A percentile compares a stretch with the other conserved stretches of the same genome.
Evolutionary conservation across 2,329 filamentous ascomycete genomes (phyloP).

Genomic region (Malbranchea zuffiana): DNA sequence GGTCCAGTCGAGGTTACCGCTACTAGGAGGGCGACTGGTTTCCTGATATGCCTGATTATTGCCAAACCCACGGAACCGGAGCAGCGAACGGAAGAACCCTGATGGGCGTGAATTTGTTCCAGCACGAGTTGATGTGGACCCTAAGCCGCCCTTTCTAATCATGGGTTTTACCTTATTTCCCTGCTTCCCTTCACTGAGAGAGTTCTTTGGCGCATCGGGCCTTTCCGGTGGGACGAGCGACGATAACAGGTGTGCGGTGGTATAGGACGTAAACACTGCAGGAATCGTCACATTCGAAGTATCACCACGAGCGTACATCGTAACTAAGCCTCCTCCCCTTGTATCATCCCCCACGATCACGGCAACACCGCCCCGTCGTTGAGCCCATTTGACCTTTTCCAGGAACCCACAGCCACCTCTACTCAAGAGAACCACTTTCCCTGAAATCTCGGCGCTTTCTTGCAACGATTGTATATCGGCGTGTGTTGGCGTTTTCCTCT

Average conservation of each 20-base stretch:
- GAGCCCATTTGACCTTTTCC: conserved; percentile 95
- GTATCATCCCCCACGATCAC: conserved; percentile 91
- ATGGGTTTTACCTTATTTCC: conserved; percentile 19
- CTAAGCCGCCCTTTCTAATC: conserved; percentile 20
- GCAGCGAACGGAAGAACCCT: conserved; percentile 31
- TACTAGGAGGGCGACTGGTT: conserved; percentile 57
- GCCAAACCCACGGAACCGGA: conserved; percentile 35
- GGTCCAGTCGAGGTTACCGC: conserved; percentile 65
- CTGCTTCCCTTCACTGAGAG: conserved; percentile 37
- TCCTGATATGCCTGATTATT: conserved; percentile 28
- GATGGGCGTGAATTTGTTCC: conserved; percentile 12
- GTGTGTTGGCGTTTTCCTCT: conserved; percentile 42
- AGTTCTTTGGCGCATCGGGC: conserved; percentile 49
- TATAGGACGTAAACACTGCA: conserved; percentile 87
- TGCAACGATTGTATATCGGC: conserved; percentile 87
- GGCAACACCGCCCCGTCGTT: conserved; percentile 76
- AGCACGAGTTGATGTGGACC: conserved; percentile 23
- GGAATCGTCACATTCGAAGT: conserved; percentile 92
- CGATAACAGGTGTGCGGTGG: conserved; percentile 83
- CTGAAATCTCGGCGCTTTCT: conserved; percentile 81
- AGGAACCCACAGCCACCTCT: conserved; percentile 91
- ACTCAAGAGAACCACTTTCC: conserved; percentile 84
- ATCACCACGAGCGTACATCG: conserved; percentile 97
- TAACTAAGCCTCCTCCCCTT: conserved; percentile 76
- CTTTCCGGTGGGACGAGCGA: conserved; percentile 60